phyloP scores from a whole-genome alignment of 129 eudicot species.

The Artemisia tridentata region DNA sequence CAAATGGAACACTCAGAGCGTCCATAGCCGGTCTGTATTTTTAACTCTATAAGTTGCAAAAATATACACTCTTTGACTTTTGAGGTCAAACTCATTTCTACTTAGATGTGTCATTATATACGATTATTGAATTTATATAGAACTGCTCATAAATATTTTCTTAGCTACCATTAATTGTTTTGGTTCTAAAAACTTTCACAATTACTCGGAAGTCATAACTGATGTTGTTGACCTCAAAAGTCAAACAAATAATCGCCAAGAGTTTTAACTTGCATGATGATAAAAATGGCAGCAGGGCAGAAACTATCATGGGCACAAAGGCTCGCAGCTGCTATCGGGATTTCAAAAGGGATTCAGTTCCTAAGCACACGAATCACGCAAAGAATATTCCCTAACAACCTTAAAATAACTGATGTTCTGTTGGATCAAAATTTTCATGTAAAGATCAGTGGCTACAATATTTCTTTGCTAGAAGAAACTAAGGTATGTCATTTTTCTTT shows the following conservation, averaged over 20 bases:
- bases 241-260: conserved; percentile 7
- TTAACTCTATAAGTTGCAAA: not conserved
- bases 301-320: conserved; percentile 56
- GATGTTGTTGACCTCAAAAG: conserved; percentile 11
- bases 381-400: conserved; percentile 39
- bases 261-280: not conserved
- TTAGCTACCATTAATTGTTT: not conserved
- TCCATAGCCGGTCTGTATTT: conserved; percentile 47
- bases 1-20: conserved; percentile 54
- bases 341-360: conserved; percentile 68
- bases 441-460: conserved; percentile 58
- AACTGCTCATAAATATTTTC: not conserved
- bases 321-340: conserved; percentile 55
- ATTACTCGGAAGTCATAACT: not conserved
- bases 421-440: conserved; percentile 55
- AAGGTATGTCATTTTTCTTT: conserved; percentile 12
- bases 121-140: not conserved
- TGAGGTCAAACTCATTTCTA: conserved; percentile 7
- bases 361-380: conserved; percentile 57
- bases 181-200: not conserved
- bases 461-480: conserved; percentile 44
- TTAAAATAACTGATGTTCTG: conserved; percentile 58
- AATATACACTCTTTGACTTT: not conserved
- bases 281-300: conserved; percentile 39
- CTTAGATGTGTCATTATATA: not conserved